phyloP scores from a whole-genome alignment of 176 grass and related monocot genomes.

The Rhynchospora tenuis region DNA sequence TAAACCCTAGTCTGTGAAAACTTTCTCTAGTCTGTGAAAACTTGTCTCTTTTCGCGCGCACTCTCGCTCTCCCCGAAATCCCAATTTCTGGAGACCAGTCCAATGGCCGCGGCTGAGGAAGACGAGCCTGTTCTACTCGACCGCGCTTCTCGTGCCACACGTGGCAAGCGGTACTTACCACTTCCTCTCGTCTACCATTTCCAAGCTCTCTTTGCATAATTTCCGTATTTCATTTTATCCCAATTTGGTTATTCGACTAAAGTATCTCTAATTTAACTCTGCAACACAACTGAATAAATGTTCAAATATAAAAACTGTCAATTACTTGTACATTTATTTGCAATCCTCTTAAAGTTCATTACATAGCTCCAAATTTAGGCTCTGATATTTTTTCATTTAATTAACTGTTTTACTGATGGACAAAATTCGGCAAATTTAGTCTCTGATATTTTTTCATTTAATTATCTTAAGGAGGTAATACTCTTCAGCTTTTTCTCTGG shows the following conservation, averaged over 20 bases:
- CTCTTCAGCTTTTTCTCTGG: neutral
- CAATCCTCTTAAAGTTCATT: neutral
- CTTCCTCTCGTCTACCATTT: neutral
- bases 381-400: neutral
- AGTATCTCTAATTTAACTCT: neutral
- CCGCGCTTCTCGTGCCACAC: constrained; percentile 53
- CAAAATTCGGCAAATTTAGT: constrained; percentile 20
- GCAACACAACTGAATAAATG: neutral
- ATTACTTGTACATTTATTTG: neutral
- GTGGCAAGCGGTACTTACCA: constrained; percentile 58
- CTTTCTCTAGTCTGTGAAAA: no score
- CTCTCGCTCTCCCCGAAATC: no score
- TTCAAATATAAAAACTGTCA: neutral
- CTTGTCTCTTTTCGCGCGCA: no score
- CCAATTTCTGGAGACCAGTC: no score
- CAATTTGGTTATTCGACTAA: neutral
- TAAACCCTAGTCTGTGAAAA: no score
- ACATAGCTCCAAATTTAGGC: neutral
- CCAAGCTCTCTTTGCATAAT: neutral
- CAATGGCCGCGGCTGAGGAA: constrained; percentile 35
- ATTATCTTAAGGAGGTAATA: constrained; percentile 69
- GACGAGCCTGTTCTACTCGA: constrained; percentile 50
- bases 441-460: no score
- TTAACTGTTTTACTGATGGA: neutral
- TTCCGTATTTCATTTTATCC: neutral